phyloP scores from a whole-genome alignment of 1,284 basidiomycete species.

The Trichosporon faecale region DNA sequence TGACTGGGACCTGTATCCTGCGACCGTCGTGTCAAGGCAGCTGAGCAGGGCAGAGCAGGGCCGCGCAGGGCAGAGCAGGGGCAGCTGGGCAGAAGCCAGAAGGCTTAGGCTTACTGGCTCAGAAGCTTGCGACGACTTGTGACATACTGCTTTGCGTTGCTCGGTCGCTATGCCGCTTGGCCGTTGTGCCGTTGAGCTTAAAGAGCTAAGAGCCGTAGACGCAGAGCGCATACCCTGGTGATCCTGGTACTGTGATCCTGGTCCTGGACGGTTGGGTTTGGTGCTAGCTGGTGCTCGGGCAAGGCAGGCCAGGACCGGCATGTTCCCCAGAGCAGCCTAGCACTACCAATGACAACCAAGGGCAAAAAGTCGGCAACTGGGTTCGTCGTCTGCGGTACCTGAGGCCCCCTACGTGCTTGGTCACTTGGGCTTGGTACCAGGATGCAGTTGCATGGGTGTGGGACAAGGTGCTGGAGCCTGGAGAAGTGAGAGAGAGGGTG shows the following conservation, averaged over 20 bases:
- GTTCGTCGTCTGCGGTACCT: not conserved
- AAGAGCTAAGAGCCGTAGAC: not conserved
- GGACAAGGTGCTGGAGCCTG: not conserved
- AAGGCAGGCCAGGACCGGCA: not conserved
- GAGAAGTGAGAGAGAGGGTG: not conserved
- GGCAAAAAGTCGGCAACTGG: not conserved
- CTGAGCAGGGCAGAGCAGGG: not conserved
- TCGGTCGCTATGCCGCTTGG: not conserved
- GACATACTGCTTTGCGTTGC: not conserved
- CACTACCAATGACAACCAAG: not conserved
- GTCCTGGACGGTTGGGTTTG: not conserved
- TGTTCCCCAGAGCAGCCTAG: not conserved
- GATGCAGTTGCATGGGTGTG: not conserved
- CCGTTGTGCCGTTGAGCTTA: not conserved
- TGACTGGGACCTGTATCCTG: not conserved
- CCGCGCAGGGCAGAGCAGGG: too few species aligned
- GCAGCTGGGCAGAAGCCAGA: not conserved
- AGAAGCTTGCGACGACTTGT: not conserved
- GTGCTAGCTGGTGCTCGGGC: not conserved
- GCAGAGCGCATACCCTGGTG: not conserved
- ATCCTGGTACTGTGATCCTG: not conserved
- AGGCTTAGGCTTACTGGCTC: not conserved
- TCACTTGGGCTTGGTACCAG: too few species aligned
- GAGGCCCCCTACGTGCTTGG: not conserved
- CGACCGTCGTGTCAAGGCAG: not conserved